phyloP scores from a whole-genome alignment of 768 basidiomycete species.

The Suillus subaureus region DNA sequence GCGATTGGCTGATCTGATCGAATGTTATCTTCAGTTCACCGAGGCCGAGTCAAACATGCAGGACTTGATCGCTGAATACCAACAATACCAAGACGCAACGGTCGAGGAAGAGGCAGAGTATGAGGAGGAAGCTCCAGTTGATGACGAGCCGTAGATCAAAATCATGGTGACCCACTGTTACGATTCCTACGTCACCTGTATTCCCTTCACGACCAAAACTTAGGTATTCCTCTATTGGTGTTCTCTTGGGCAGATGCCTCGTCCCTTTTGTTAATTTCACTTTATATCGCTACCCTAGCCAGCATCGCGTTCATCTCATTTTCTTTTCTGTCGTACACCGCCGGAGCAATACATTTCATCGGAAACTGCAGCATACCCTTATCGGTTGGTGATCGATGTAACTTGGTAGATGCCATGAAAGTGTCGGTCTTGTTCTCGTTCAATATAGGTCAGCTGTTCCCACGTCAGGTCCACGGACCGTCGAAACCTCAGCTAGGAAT shows the following conservation, averaged over 20 bases:
- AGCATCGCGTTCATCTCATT: slow-evolving; percentile 21
- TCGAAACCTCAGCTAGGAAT: too few species aligned
- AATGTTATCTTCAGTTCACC: slow-evolving; percentile 64
- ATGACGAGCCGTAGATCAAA: slow-evolving; percentile 57
- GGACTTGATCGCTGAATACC: slow-evolving; percentile 97
- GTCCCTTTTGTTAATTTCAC: slow-evolving; percentile 31
- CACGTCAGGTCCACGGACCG: not conserved
- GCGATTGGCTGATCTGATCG: slow-evolving; percentile 1
- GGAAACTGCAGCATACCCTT: slow-evolving; percentile 15
- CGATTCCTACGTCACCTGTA: slow-evolving; percentile 18
- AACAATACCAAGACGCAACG: slow-evolving; percentile 95
- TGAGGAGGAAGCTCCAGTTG: slow-evolving; percentile 71
- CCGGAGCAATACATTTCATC: slow-evolving; percentile 14
- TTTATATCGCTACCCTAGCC: slow-evolving; percentile 34
- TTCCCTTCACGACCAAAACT: slow-evolving; percentile 36
- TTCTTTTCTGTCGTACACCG: slow-evolving; percentile 14
- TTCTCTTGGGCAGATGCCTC: slow-evolving; percentile 29
- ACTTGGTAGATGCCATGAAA: not conserved
- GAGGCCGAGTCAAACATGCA: slow-evolving; percentile 99
- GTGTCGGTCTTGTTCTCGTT: not conserved
- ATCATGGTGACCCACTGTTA: slow-evolving; percentile 20
- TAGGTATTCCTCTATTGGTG: slow-evolving; percentile 38
- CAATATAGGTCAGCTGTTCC: too few species aligned
- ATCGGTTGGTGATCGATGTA: not conserved
- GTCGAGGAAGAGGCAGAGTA: slow-evolving; percentile 89